Evolutionary conservation across 2,329 filamentous ascomycete genomes (phyloP).

Genomic region (Cercospora sojina): DNA sequence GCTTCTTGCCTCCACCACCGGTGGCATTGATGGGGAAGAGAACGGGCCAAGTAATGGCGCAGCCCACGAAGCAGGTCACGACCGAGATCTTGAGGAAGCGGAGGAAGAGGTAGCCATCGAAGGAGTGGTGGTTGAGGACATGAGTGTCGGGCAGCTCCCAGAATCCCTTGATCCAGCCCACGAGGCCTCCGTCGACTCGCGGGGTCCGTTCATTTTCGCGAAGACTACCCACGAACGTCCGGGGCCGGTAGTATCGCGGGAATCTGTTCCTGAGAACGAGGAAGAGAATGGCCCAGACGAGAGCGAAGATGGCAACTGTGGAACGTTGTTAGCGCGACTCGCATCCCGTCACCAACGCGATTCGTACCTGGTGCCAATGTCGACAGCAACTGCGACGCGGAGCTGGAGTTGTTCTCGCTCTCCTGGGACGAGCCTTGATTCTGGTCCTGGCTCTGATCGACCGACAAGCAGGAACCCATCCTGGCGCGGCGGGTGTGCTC

Average conservation of each 20-base stretch:
- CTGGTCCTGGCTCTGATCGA: conserved; percentile 25
- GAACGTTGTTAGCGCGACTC: background rate
- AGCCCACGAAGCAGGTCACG: conserved; percentile 79
- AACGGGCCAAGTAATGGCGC: conserved; percentile 80
- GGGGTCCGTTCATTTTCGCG: conserved; percentile 45
- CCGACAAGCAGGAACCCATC: conserved; percentile 10
- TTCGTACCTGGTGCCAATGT: conserved; percentile 33
- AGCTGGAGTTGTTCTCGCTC: conserved; percentile 24
- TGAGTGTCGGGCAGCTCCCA: conserved; percentile 66
- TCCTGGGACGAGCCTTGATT: conserved; percentile 32
- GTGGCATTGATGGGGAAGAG: conserved; percentile 87
- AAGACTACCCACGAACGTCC: conserved; percentile 48
- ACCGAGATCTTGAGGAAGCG: conserved; percentile 80
- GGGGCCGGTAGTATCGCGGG: conserved; percentile 47
- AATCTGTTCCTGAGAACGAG: conserved; percentile 45
- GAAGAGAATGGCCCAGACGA: conserved; percentile 41
- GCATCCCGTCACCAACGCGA: background rate
- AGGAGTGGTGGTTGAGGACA: conserved; percentile 82
- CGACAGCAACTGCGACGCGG: conserved; percentile 37
- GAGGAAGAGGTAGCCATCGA: conserved; percentile 88
- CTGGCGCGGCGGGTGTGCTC: conserved; percentile 1
- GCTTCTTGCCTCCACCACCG: conserved; percentile 61
- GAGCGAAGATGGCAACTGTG: conserved; percentile 37
- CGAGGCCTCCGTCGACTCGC: conserved; percentile 35
- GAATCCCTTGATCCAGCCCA: conserved; percentile 50